Base-by-base conservation (phyloP, 352 stramenopile genomes). In the Pythium oligandrum region DNA sequence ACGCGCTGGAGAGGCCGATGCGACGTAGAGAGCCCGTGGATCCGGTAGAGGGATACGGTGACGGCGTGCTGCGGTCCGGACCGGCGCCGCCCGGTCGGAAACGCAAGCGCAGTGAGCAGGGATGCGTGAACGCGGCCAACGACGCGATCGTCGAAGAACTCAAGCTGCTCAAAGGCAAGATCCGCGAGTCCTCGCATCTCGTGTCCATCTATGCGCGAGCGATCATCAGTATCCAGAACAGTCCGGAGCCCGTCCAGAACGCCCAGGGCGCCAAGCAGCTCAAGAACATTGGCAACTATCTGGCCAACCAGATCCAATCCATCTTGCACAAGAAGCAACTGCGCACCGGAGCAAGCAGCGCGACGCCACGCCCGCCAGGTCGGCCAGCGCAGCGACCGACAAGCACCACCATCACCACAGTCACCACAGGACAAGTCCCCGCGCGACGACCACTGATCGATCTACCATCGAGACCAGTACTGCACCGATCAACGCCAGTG, bases 271-370 rank as follows among this genome's bases (percentile, higher is more conserved):
- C 84, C 57, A 90, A 86, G 57, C 57, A 73, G 55, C 65, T 94
- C 37, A 61, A 65, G 40, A 73, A 88, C 57, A 79, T 94, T 17
- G 84, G 84, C 64, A 94, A 91, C 61, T 94, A 90, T 67, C 73
- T 94, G 54, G 79, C 79, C 45, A 90, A 90, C 63, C 78, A 93
- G 60, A 90, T 94, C 52, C 76, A 93, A 46, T 61, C 73, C 11
- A 85, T 93, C 40, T 55, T 94, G 17, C 58, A 75, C n/a, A 84
- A 74, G 49, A 57, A 74, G 39, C 59, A 61, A 51, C 44, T 42
- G 38, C 38, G 12, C 7, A 0, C 17, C 17, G 17, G 17, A 26
- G 17, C 17, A 26, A 26, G 17, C 17, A 26, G 17, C 17, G 17
- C 17, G 17, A 26, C 17, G 17, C 17, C 17, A 26, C 17, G 17